Evolutionary conservation across 2,329 filamentous ascomycete genomes (phyloP).

Genomic region (Pyricularia grisea): DNA sequence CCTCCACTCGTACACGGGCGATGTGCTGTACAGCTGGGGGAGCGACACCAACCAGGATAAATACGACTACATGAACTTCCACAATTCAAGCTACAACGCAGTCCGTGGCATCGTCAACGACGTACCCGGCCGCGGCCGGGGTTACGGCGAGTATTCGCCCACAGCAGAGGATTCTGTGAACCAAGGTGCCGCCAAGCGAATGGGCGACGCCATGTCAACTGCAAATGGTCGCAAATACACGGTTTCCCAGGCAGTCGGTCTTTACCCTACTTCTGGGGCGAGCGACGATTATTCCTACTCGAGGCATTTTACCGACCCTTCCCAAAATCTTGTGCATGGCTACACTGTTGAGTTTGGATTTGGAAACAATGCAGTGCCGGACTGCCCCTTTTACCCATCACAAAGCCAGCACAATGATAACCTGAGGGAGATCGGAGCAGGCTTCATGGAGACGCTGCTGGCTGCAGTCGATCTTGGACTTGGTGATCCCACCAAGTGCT

Average conservation of each 20-base stretch:
- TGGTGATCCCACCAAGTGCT: not conserved
- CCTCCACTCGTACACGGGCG: conserved; percentile 43
- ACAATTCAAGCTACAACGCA: conserved; percentile 38
- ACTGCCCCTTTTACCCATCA: conserved; percentile 36
- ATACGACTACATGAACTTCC: conserved; percentile 34
- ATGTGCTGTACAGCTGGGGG: conserved; percentile 48
- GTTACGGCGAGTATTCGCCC: conserved; percentile 36
- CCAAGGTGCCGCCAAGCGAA: not conserved
- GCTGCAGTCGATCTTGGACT: conserved; percentile 1
- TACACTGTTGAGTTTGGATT: conserved; percentile 39
- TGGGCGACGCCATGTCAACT: conserved; percentile 10
- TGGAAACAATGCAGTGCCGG: conserved; percentile 18
- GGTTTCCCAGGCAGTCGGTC: conserved; percentile 25
- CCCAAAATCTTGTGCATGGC: conserved; percentile 27
- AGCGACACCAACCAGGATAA: conserved; percentile 41
- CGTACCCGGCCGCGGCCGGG: conserved; percentile 20
- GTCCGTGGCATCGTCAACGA: conserved; percentile 4
- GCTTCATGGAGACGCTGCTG: conserved; percentile 35
- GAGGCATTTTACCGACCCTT: conserved; percentile 27
- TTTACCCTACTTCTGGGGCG: conserved; percentile 36
- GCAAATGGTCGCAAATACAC: conserved; percentile 26
- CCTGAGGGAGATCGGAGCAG: conserved; percentile 33
- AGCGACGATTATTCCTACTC: conserved; percentile 35
- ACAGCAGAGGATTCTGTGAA: conserved; percentile 26
- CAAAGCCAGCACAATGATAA: conserved; percentile 29